Evolutionary conservation across 768 basidiomycete species (phyloP).

Genomic region (Pleurotus eryngii): DNA sequence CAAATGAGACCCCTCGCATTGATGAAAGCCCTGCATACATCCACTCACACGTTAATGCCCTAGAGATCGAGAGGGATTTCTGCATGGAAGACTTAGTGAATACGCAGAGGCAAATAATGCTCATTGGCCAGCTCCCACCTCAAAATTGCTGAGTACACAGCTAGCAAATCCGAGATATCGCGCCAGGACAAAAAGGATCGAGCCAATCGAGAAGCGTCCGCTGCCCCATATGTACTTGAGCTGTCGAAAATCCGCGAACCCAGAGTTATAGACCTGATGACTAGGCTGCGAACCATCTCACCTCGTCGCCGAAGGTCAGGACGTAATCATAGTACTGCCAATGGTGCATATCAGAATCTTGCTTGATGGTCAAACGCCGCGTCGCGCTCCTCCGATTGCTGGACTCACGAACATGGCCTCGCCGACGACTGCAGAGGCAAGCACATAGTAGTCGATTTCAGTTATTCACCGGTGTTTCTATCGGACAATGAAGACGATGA

Average conservation of each 20-base stretch:
- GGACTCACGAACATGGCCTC: background rate
- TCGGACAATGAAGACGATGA: too few species aligned
- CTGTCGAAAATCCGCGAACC: background rate
- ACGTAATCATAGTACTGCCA: conserved; percentile 1
- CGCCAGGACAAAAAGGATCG: background rate
- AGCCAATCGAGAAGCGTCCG: background rate
- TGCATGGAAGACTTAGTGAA: background rate
- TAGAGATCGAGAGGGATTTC: background rate
- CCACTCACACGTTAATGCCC: background rate
- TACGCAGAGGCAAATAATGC: too few species aligned
- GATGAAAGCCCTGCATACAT: background rate
- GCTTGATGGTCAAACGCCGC: background rate
- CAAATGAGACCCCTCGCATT: background rate
- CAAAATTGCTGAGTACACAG: background rate
- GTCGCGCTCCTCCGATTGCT: too few species aligned
- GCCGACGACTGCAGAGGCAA: background rate
- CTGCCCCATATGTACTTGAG: conserved; percentile 1
- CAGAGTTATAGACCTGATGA: too few species aligned
- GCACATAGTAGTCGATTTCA: too few species aligned
- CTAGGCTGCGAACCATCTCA: background rate
- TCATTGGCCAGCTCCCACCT: background rate
- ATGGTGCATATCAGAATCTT: background rate
- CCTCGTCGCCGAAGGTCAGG: conserved; percentile 1
- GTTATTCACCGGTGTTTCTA: too few species aligned
- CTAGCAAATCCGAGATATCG: conserved; percentile 1